Evolutionary conservation across 1,284 basidiomycete species (phyloP).

Genomic region (Amylostereum areolatum): DNA sequence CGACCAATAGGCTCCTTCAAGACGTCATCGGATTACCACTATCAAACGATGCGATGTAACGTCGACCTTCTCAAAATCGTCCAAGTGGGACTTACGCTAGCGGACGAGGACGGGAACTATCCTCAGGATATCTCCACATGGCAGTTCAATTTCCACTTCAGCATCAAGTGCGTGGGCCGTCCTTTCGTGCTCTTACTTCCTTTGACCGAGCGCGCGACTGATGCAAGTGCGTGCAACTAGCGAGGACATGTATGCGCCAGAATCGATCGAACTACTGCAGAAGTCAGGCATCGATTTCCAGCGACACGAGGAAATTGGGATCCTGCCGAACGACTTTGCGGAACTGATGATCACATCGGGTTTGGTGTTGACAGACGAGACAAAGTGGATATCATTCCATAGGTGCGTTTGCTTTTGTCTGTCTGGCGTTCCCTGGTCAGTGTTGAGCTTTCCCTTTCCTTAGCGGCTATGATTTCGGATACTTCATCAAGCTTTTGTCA

Average conservation of each 20-base stretch:
- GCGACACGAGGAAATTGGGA: constrained; percentile 88
- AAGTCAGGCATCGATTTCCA: constrained; percentile 97
- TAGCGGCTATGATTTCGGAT: constrained; percentile 99
- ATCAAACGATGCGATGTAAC: constrained; percentile 98
- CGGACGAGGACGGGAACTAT: constrained; percentile 89
- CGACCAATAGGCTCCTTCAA: constrained; percentile 96
- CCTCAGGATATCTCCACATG: constrained; percentile 90
- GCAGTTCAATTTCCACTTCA: constrained; percentile 99
- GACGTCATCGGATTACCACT: constrained; percentile 97
- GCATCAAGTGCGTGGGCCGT: constrained; percentile 61
- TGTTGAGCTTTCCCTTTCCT: constrained; percentile 5
- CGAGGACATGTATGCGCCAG: constrained; percentile 97
- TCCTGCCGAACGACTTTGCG: constrained; percentile 92
- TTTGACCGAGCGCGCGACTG: constrained; percentile 5
- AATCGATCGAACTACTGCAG: constrained; percentile 91
- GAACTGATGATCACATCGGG: constrained; percentile 97
- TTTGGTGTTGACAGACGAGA: constrained; percentile 83
- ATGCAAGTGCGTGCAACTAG: constrained; percentile 31
- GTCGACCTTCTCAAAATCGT: constrained; percentile 98
- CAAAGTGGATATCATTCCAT: constrained; percentile 98
- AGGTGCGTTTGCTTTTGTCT: constrained; percentile 55
- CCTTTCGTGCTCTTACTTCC: neutral
- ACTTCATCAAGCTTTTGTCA: constrained; percentile 94
- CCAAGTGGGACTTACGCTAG: constrained; percentile 92
- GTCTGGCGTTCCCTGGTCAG: constrained; percentile 1